Evolutionary conservation across 2,329 filamentous ascomycete species (phyloP).

Genomic region (Fusarium duplospermum): DNA sequence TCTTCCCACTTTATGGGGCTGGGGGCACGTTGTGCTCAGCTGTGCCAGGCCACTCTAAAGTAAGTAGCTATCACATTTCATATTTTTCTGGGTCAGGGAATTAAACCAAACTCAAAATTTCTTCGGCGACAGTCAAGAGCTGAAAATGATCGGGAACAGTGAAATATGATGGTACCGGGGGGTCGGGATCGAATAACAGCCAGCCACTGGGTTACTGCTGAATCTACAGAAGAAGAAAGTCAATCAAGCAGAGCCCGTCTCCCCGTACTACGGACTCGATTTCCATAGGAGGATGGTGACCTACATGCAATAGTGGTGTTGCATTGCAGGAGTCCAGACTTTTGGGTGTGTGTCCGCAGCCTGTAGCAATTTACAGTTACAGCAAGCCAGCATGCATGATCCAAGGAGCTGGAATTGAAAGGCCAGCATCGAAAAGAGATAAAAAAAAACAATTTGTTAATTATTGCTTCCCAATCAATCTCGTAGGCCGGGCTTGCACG

Average conservation of each 20-base stretch:
- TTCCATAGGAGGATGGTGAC: slow-evolving; percentile 7
- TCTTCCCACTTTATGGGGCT: slow-evolving; percentile 13
- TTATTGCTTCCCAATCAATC: neutral
- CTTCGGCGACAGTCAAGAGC: neutral
- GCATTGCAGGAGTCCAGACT: slow-evolving; percentile 1
- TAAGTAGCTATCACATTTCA: neutral
- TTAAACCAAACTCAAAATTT: neutral
- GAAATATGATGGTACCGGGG: slow-evolving; percentile 7
- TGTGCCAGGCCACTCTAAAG: slow-evolving; percentile 1
- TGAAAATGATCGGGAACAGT: slow-evolving; percentile 7
- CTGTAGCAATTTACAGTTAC: slow-evolving; percentile 3
- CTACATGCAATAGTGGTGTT: neutral
- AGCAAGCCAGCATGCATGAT: slow-evolving; percentile 12
- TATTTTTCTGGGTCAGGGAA: neutral
- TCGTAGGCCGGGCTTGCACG: neutral
- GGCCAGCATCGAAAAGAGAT: neutral
- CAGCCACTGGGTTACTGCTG: neutral
- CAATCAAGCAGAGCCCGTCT: neutral
- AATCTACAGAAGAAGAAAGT: neutral
- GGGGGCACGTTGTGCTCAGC: slow-evolving; percentile 11
- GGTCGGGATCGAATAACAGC: slow-evolving; percentile 1
- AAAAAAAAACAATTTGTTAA: neutral
- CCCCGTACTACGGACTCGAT: neutral
- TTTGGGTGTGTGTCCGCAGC: neutral
- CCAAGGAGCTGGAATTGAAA: slow-evolving; percentile 1